A percentile compares a stretch with the other conserved stretches of the same genome.
Conservation (phyloP, 306 rosid species). For the Vicia faba region DNA sequence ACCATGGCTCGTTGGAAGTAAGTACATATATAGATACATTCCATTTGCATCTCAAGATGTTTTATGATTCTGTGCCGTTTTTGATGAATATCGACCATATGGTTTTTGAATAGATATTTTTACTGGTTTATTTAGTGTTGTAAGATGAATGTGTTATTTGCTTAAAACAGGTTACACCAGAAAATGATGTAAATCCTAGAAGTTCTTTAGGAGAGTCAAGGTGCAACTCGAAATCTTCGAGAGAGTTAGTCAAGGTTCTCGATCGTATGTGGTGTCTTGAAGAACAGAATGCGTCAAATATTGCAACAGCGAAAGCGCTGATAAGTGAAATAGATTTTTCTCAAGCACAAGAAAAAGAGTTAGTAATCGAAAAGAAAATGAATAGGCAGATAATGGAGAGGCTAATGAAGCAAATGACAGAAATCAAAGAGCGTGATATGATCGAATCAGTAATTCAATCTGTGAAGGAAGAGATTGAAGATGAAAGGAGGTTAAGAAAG, state of each 20-base stretch:
- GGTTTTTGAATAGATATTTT: slow-evolving; percentile 1
- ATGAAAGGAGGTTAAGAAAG: slow-evolving; percentile 64
- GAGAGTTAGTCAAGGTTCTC: slow-evolving; percentile 61
- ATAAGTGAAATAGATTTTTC: slow-evolving; percentile 58
- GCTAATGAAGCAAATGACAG: slow-evolving; percentile 45
- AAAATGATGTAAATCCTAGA: slow-evolving; percentile 36
- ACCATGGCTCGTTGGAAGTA: slow-evolving; percentile 51
- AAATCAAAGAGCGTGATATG: slow-evolving; percentile 45
- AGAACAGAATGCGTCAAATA: slow-evolving; percentile 59
- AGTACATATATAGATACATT: slow-evolving; percentile 8
- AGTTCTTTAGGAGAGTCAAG: slow-evolving; percentile 41
- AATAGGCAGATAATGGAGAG: slow-evolving; percentile 52
- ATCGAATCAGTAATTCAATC: slow-evolving; percentile 48
- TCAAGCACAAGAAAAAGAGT: slow-evolving; percentile 50
- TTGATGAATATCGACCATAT: neutral
- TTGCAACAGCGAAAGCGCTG: slow-evolving; percentile 48
- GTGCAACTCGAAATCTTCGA: slow-evolving; percentile 43
- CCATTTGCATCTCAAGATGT: neutral
- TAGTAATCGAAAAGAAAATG: slow-evolving; percentile 50
- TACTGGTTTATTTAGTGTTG: slow-evolving; percentile 14
- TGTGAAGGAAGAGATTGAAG: slow-evolving; percentile 52
- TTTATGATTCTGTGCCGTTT: neutral
- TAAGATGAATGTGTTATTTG: slow-evolving; percentile 20
- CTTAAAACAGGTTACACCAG: slow-evolving; percentile 49
- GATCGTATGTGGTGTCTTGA: slow-evolving; percentile 60